Evolutionary conservation across 1,284 basidiomycete genomes (phyloP).

Genomic region (Ganoderma sp.): DNA sequence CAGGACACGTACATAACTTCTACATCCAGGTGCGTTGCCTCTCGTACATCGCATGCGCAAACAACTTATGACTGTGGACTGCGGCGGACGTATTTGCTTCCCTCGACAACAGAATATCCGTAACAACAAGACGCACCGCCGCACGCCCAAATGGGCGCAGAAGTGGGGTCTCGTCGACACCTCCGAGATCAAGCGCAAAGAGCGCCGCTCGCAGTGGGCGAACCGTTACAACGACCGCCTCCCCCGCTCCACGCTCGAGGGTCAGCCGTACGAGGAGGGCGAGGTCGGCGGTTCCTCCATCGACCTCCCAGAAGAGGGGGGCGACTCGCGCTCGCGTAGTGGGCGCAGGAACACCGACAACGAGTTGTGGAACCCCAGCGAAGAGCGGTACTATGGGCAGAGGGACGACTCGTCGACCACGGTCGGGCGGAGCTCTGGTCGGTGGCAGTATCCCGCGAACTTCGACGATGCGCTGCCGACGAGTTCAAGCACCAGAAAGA

Average conservation of each 20-base stretch:
- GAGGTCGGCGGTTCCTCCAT: constrained; percentile 60
- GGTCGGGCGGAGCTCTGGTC: constrained; percentile 45
- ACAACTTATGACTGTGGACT: neutral
- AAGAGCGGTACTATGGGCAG: constrained; percentile 73
- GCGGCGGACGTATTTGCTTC: constrained; percentile 3
- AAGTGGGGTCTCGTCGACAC: constrained; percentile 87
- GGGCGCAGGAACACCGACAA: constrained; percentile 45
- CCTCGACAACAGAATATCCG: constrained; percentile 77
- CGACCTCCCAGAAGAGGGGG: constrained; percentile 48
- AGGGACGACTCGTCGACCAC: constrained; percentile 46
- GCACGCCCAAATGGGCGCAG: constrained; percentile 95
- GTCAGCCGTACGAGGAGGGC: constrained; percentile 79
- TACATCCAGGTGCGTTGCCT: constrained; percentile 74
- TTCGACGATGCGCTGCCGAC: constrained; percentile 66
- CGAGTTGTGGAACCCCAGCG: constrained; percentile 68
- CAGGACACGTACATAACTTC: constrained; percentile 88
- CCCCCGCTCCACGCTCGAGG: constrained; percentile 73
- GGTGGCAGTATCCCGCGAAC: constrained; percentile 85
- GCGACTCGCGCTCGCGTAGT: constrained; percentile 40
- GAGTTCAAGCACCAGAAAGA: constrained; percentile 43
- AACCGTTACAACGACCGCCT: constrained; percentile 84
- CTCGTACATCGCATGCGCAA: neutral
- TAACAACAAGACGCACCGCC: constrained; percentile 90
- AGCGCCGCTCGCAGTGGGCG: constrained; percentile 86
- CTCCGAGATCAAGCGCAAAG: constrained; percentile 74